Evolutionary conservation across 305 asterid genomes (phyloP).

Genomic region (Stenogyne calaminthoides): DNA sequence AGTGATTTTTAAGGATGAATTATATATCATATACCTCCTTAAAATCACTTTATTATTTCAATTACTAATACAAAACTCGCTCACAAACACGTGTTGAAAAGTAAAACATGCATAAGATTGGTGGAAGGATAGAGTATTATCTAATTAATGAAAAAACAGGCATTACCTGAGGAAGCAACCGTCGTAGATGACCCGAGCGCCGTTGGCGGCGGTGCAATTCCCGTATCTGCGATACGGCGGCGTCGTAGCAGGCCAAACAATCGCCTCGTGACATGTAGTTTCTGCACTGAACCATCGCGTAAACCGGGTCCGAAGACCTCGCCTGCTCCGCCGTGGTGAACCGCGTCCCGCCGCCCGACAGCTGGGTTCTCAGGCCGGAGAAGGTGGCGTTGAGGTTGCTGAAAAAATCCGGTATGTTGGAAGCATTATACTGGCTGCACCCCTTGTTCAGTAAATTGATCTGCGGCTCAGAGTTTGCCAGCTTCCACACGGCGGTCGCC

Average conservation of each 20-base stretch:
- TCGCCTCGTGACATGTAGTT: slow-evolving; percentile 57
- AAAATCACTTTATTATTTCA: too few species aligned
- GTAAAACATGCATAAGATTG: too few species aligned
- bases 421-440: slow-evolving; percentile 70
- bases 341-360: slow-evolving; percentile 36
- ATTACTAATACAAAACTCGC: too few species aligned
- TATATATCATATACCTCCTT: too few species aligned
- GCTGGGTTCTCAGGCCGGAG: slow-evolving; percentile 51
- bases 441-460: slow-evolving; percentile 54
- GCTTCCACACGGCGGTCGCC: slow-evolving; percentile 26
- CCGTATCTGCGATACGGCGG: slow-evolving; percentile 62
- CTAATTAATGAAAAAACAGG: background rate
- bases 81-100: too few species aligned
- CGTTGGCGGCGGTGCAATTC: slow-evolving; percentile 53
- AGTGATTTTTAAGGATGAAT: too few species aligned
- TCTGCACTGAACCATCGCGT: slow-evolving; percentile 81
- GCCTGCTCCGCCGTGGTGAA: slow-evolving; percentile 70
- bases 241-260: slow-evolving; percentile 73
- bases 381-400: slow-evolving; percentile 64
- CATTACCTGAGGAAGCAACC: slow-evolving; percentile 74
- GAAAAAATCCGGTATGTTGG: slow-evolving; percentile 46
- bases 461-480: slow-evolving; percentile 52
- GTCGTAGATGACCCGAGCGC: slow-evolving; percentile 62
- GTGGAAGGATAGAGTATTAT: too few species aligned
- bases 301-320: slow-evolving; percentile 61